Conservation (phyloP, 768 basidiomycete species). For the Infundibulicybe gibba region DNA sequence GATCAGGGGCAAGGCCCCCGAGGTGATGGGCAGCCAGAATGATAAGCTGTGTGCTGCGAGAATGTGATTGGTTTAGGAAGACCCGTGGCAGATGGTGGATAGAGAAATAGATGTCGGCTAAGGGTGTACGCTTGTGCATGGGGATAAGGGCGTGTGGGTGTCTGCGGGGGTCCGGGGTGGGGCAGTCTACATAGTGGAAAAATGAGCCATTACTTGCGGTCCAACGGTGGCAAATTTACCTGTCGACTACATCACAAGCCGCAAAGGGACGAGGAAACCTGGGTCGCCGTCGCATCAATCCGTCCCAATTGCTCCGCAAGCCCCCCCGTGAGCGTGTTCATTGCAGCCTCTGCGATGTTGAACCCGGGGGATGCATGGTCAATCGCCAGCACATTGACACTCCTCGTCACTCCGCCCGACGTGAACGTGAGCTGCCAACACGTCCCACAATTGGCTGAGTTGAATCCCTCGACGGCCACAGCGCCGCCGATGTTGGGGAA, state of each 20-base stretch:
- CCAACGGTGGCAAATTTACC: too few species aligned
- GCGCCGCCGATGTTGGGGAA: conserved; percentile 46
- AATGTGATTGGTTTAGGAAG: too few species aligned
- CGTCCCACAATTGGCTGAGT: conserved; percentile 38
- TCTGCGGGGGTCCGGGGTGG: too few species aligned
- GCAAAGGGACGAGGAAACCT: conserved; percentile 9
- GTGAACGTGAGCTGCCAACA: conserved; percentile 44
- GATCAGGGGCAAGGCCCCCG: too few species aligned
- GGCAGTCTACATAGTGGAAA: too few species aligned
- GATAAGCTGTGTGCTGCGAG: too few species aligned
- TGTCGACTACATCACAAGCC: conserved; percentile 8
- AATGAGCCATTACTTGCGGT: too few species aligned
- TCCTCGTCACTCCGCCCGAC: conserved; percentile 11
- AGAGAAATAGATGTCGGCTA: too few species aligned
- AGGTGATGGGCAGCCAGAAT: too few species aligned
- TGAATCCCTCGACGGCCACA: conserved; percentile 32
- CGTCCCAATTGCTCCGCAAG: conserved; percentile 6
- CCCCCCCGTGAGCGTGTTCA: conserved; percentile 3
- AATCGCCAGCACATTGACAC: conserved; percentile 34
- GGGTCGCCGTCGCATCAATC: conserved; percentile 4
- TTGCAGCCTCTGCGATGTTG: conserved; percentile 13
- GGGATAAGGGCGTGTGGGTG: too few species aligned
- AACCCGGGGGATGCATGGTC: conserved; percentile 33
- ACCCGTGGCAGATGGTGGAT: too few species aligned
- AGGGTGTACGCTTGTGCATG: too few species aligned